Percentiles rank a stretch among this genome's conserved stretches.
Conservation (phyloP, 768 basidiomycete species). For the Butyriboletus loyo region DNA sequence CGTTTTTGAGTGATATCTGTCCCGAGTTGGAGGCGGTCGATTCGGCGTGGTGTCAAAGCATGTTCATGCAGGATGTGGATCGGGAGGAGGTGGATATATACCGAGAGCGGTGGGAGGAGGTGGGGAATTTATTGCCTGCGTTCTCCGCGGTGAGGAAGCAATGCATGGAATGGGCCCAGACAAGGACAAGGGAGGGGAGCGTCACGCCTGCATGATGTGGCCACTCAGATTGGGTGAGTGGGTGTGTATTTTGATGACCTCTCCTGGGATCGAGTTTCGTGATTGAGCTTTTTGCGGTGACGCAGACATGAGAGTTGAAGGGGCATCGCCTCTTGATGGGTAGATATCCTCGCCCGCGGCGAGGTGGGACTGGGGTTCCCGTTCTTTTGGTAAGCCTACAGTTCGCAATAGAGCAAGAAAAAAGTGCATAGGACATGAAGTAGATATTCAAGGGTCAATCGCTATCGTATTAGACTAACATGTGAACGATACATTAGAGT, state of each 20-base stretch:
- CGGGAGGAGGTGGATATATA: constrained; percentile 9
- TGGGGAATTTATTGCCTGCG: constrained; percentile 20
- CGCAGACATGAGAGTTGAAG: not conserved
- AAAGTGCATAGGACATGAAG: not conserved
- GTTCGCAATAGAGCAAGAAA: not conserved
- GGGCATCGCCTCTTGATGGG: not conserved
- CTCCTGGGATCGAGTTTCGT: too few relatives aligned
- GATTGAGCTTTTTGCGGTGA: not conserved
- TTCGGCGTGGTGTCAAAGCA: constrained; percentile 12
- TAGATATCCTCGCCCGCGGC: not conserved
- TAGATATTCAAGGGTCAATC: not conserved
- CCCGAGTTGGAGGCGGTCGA: constrained; percentile 12
- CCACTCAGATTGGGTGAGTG: not conserved
- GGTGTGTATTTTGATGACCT: not conserved
- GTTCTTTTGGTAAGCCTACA: not conserved
- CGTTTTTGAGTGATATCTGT: constrained; percentile 27
- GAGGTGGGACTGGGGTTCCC: not conserved
- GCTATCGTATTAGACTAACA: not conserved
- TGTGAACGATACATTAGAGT: not conserved
- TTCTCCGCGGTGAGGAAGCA: constrained; percentile 22
- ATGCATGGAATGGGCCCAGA: constrained; percentile 5
- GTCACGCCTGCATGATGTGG: not conserved
- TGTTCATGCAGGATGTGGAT: not conserved
- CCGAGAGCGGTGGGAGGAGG: constrained; percentile 22
- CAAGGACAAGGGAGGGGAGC: not conserved